A percentile compares a stretch with the other conserved stretches of the same genome.
phyloP scores from a whole-genome alignment of 805 yeast genomes.

The Barnettozyma vustinii region DNA sequence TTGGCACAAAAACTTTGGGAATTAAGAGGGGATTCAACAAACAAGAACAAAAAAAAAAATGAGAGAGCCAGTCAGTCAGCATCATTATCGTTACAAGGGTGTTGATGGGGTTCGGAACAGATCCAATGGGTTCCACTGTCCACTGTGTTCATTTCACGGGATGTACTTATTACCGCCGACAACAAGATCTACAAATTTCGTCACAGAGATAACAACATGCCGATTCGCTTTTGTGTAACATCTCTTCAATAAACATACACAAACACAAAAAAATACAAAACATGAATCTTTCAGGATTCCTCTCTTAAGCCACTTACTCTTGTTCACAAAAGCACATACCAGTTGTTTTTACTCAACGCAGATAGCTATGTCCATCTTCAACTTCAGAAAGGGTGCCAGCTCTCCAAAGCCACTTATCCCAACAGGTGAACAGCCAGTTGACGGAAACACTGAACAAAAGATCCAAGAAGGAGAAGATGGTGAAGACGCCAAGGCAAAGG shows the following conservation, averaged over 20 bases:
- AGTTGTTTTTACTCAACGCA: neutral
- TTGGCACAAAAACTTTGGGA: too few species aligned
- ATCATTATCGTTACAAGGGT: too few species aligned
- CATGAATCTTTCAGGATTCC: neutral
- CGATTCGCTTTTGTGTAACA: neutral
- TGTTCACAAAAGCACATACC: neutral
- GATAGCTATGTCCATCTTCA: conserved; percentile 10
- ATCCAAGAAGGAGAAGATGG: neutral
- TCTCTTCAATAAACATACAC: neutral
- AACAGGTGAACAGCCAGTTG: neutral
- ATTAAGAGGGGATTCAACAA: too few species aligned
- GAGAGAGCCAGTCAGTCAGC: too few species aligned
- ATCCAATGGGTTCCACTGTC: too few species aligned
- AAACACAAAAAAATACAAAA: neutral
- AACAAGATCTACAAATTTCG: too few species aligned
- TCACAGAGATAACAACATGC: neutral
- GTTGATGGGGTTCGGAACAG: too few species aligned
- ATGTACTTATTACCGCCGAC: too few species aligned
- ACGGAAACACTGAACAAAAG: neutral
- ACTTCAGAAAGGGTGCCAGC: conserved; percentile 4
- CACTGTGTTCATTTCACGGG: too few species aligned
- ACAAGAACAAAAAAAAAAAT: too few species aligned
- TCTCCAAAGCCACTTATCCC: neutral
- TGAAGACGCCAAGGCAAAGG: neutral
- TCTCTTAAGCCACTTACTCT: neutral